These are phyloP conservation scores for Botryotinia narcissicola DNA, from an alignment of 2,329 filamentous ascomycete genomes.

Conservation along the genomic window DNA sequence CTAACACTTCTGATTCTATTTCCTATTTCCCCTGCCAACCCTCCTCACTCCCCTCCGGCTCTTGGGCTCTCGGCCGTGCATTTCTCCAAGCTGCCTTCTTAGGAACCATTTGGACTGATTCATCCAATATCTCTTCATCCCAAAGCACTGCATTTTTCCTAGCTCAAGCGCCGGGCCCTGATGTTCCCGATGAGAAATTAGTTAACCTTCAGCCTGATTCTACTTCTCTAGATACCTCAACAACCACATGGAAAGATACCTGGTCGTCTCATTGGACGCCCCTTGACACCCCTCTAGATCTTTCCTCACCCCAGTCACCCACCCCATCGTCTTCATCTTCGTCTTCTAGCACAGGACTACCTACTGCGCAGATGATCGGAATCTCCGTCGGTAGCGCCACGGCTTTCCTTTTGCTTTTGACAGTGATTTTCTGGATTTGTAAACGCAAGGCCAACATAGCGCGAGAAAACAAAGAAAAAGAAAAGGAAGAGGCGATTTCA, in stretches of 20 bases:
- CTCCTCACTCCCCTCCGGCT: slow-evolving; percentile 20
- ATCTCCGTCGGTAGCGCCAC: not conserved
- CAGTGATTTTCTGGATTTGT: not conserved
- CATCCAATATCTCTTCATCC: not conserved
- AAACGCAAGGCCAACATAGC: not conserved
- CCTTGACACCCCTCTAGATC: not conserved
- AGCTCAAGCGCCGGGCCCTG: slow-evolving; percentile 8
- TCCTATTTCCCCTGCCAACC: slow-evolving; percentile 28
- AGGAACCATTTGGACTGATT: not conserved
- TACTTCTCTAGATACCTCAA: not conserved
- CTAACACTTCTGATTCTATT: slow-evolving; percentile 4
- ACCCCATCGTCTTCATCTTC: not conserved
- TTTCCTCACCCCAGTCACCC: not conserved
- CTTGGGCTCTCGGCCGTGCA: slow-evolving; percentile 6
- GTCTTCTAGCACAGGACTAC: not conserved
- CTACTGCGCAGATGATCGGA: not conserved
- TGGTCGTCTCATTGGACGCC: not conserved
- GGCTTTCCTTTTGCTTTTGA: not conserved
- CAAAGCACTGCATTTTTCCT: not conserved
- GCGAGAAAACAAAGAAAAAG: slow-evolving; percentile 32
- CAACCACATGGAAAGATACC: not conserved
- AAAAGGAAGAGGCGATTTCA: slow-evolving; percentile 4
- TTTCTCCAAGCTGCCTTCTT: slow-evolving; percentile 9
- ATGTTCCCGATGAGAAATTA: not conserved
- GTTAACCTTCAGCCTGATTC: not conserved